Evolutionary conservation across 805 yeast genomes (phyloP).

Genomic region (Wickerhamiella azymoides): DNA sequence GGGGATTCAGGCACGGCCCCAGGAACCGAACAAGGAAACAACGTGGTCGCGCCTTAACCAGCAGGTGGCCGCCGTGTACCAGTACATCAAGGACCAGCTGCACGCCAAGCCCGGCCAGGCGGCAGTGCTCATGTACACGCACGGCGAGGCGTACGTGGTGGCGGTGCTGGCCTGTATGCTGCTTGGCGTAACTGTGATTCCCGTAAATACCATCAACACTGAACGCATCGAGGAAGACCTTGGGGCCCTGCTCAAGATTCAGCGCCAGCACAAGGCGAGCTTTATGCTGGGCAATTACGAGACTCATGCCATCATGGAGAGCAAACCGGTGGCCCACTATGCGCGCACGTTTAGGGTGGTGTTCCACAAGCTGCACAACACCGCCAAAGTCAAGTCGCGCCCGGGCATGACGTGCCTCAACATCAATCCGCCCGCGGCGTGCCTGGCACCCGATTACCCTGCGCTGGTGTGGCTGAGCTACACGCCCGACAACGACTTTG

Average conservation of each 20-base stretch:
- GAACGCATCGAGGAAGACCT: constrained; percentile 60
- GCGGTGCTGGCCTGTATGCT: constrained; percentile 78
- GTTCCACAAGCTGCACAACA: constrained; percentile 48
- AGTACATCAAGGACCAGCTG: constrained; percentile 54
- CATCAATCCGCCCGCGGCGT: constrained; percentile 16
- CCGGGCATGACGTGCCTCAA: constrained; percentile 20
- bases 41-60: constrained; percentile 78
- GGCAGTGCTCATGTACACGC: constrained; percentile 70
- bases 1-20: constrained; percentile 29
- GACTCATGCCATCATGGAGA: constrained; percentile 53
- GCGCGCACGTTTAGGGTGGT: constrained; percentile 33
- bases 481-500: constrained; percentile 56
- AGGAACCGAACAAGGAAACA: constrained; percentile 33
- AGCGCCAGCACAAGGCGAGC: constrained; percentile 56
- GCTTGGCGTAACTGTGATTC: constrained; percentile 67
- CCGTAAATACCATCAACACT: constrained; percentile 57
- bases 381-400: constrained; percentile 38
- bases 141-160: constrained; percentile 73
- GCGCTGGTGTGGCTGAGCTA: constrained; percentile 56
- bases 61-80: constrained; percentile 60
- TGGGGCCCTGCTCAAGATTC: constrained; percentile 45
- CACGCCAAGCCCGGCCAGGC: constrained; percentile 51
- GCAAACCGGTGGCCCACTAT: constrained; percentile 47
- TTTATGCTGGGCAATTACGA: constrained; percentile 70
- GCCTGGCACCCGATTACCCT: constrained; percentile 29